Evolutionary conservation across 2,329 filamentous ascomycete genomes (phyloP), one percentile per base, ranked within the genome.

Genomic region (Fusarium sp.): DNA sequence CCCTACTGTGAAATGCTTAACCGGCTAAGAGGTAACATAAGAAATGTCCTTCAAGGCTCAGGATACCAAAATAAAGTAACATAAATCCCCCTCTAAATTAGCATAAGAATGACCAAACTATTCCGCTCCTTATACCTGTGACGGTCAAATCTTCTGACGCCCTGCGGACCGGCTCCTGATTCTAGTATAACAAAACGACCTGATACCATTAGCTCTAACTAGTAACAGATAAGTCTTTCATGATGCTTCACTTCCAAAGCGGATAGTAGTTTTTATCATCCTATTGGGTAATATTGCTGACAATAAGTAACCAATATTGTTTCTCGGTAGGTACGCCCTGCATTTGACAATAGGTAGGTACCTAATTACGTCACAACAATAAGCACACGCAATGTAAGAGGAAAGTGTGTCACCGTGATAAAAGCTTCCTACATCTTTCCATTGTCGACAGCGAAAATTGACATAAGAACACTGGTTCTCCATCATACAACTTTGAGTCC

Each of bases 291-390:
- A 25, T 40, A 20, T 27, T 40, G 48, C 18, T 40, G 21, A 27
- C 32, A 6, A 11, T 11, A 23, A 23, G 32, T 2, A 25, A 30
- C 8, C n/a, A 18, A 37, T 12, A 28, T 28, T 11, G 11, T 28
- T 12, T 12, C 11, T 28, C 5, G 27, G 12, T 13, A 32, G 30
- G 30, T 42, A 40, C 62, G 46, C 60, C 61, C 47, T 65, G 8
- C 2, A 23, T 7, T 13, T 6, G 42, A 59, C 41, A 42, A 11
- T 28, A 28, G 27, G 25, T n/a, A 32, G 40, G 8, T n/a, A n/a
- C n/a, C n/a, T n/a, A 28, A 23, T 28, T 59, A 48, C 41, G 60
- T 59, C 62, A 65, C 53, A 42, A 28, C 21, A 12, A 37, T 37
- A 50, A 47, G 18, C 6, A 34, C 20, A 25, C 23, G 6, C 23